A percentile compares a stretch with the other conserved stretches of the same genome.
phyloP scores from a whole-genome alignment of 2,329 filamentous ascomycete genomes.

The Colletotrichum orchidophilum region DNA sequence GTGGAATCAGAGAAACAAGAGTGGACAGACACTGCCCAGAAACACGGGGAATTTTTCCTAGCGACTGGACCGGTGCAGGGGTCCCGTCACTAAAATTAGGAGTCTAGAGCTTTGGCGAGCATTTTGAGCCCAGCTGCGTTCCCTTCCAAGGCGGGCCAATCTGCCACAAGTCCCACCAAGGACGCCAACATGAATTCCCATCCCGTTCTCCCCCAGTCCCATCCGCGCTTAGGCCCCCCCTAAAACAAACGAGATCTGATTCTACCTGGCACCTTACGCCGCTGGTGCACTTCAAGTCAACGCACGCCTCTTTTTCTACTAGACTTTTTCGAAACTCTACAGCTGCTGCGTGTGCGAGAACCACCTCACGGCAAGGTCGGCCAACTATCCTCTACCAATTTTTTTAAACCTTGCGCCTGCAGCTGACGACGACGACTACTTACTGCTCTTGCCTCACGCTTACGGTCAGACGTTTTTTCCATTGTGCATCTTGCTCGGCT shows the following conservation, averaged over 20 bases:
- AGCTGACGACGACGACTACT: background rate
- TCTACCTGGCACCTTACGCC: background rate
- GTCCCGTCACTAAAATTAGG: slow-evolving; percentile 27
- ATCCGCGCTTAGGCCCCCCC: slow-evolving; percentile 20
- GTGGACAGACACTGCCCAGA: slow-evolving; percentile 21
- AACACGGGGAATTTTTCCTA: slow-evolving; percentile 1
- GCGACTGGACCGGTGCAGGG: slow-evolving; percentile 9
- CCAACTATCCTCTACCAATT: slow-evolving; percentile 17
- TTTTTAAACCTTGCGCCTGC: slow-evolving; percentile 9
- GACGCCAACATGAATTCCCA: slow-evolving; percentile 16
- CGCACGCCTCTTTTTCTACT: slow-evolving; percentile 9
- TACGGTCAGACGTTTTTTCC: background rate
- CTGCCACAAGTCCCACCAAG: slow-evolving; percentile 14
- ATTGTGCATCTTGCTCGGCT: background rate
- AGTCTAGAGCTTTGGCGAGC: slow-evolving; percentile 9
- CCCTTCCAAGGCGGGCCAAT: slow-evolving; percentile 4
- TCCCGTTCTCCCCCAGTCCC: slow-evolving; percentile 13
- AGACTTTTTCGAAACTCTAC: slow-evolving; percentile 15
- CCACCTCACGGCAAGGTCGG: background rate
- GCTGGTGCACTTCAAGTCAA: background rate
- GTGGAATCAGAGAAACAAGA: slow-evolving; percentile 1
- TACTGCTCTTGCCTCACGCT: background rate
- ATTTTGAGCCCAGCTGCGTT: slow-evolving; percentile 5
- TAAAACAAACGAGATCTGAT: slow-evolving; percentile 26
- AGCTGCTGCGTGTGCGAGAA: background rate